Percentiles rank a stretch among this genome's conserved stretches.
Conservation (phyloP, 805 yeast genomes). For the Candida nitratophila region DNA sequence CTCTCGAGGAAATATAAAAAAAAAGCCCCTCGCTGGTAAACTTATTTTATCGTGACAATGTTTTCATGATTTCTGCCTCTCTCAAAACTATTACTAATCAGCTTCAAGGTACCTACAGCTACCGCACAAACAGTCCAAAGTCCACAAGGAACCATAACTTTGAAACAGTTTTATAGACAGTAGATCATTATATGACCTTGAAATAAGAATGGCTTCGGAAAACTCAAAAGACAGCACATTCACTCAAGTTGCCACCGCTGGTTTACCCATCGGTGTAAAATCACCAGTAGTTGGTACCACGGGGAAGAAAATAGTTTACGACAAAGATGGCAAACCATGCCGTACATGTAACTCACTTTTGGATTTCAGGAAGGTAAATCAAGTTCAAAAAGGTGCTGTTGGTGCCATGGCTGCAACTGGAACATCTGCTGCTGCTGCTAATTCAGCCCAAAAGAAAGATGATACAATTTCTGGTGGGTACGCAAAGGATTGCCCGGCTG, state of each 20-base stretch:
- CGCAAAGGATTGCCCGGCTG: slow-evolving; percentile 71
- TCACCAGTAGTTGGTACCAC: slow-evolving; percentile 44
- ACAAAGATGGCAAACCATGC: slow-evolving; percentile 92
- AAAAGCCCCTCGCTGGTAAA: no score
- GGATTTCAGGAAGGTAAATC: slow-evolving; percentile 50
- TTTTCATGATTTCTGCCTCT: no score
- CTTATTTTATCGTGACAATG: no score
- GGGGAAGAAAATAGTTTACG: slow-evolving; percentile 69
- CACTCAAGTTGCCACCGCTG: neutral
- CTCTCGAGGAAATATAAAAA: no score
- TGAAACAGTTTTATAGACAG: no score
- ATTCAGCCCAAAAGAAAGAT: neutral
- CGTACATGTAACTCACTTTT: slow-evolving; percentile 79
- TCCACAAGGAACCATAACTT: no score
- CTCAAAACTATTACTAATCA: no score
- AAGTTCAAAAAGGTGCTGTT: slow-evolving; percentile 9
- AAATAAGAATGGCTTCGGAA: neutral
- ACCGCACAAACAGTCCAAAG: no score
- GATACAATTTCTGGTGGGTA: slow-evolving; percentile 24
- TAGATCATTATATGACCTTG: no score
- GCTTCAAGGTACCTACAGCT: no score
- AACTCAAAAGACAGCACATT: neutral
- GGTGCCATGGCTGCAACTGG: slow-evolving; percentile 13
- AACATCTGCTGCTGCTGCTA: slow-evolving; percentile 13
- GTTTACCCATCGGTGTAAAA: slow-evolving; percentile 4